Percentiles rank a stretch among this genome's conserved stretches.
Evolutionary conservation across 2,329 filamentous ascomycete genomes (phyloP).

Genomic region (Aspergillus carbonarius): DNA sequence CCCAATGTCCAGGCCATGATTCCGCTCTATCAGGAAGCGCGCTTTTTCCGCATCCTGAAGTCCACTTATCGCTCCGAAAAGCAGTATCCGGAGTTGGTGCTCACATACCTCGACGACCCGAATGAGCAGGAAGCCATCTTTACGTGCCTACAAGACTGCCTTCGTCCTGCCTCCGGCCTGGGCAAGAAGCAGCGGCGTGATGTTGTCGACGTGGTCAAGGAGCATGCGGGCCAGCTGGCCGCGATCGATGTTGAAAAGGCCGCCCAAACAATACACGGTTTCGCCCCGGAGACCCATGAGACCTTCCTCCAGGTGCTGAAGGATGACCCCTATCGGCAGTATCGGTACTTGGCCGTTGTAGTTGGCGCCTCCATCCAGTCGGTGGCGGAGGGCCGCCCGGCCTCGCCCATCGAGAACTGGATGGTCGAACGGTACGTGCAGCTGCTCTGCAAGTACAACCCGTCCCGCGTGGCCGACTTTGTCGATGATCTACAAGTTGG

Average conservation of each 20-base stretch:
- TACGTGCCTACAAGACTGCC: conserved; percentile 71
- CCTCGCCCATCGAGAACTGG: conserved; percentile 48
- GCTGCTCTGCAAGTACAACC: conserved; percentile 85
- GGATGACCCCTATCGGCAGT: conserved; percentile 65
- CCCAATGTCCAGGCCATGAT: conserved; percentile 75
- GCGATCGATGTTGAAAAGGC: conserved; percentile 64
- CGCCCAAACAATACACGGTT: conserved; percentile 63
- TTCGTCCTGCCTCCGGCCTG: conserved; percentile 64
- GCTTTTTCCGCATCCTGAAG: conserved; percentile 90
- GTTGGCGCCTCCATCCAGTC: conserved; percentile 61
- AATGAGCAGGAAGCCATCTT: conserved; percentile 76
- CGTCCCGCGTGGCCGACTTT: conserved; percentile 80
- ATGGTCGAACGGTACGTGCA: conserved; percentile 83
- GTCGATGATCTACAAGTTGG: conserved; percentile 72
- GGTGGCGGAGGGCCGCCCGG: conserved; percentile 31
- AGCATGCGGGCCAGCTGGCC: conserved; percentile 66
- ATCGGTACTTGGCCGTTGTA: conserved; percentile 72
- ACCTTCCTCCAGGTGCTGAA: conserved; percentile 62
- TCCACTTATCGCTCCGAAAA: conserved; percentile 77
- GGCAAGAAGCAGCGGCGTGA: conserved; percentile 70
- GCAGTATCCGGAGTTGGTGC: conserved; percentile 74
- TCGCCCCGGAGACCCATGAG: conserved; percentile 65
- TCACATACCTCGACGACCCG: conserved; percentile 80
- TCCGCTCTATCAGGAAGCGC: conserved; percentile 72
- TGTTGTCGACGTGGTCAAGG: conserved; percentile 65